phyloP scores from a whole-genome alignment of 768 basidiomycete species.

The Lentinula sp. region DNA sequence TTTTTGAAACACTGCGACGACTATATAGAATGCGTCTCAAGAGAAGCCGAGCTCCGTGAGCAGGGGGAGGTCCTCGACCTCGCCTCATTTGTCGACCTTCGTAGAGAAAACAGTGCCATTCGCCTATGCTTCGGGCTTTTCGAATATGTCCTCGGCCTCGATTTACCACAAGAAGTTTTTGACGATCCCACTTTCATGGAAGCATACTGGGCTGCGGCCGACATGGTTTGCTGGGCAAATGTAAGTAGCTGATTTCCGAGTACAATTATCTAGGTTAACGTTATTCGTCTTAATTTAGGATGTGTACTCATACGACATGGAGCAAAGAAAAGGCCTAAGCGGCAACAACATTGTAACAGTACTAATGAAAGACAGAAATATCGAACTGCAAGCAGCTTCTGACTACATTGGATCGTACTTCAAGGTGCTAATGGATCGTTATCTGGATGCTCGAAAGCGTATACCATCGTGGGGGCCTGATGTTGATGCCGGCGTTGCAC shows the following conservation, averaged over 20 bases:
- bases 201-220: conserved; percentile 53
- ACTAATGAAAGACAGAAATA: conserved; percentile 48
- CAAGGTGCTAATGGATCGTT: conserved; percentile 43
- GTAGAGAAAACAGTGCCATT: conserved; percentile 66
- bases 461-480: conserved; percentile 44
- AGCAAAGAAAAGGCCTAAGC: conserved; percentile 56
- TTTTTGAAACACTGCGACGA: conserved; percentile 47
- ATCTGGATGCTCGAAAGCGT: conserved; percentile 35
- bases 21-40: conserved; percentile 54
- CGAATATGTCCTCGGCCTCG: conserved; percentile 54
- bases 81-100: conserved; percentile 47
- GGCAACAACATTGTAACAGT: conserved; percentile 69
- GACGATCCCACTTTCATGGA: conserved; percentile 47
- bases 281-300: conserved; percentile 34
- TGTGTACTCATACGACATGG: conserved; percentile 69
- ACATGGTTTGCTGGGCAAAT: conserved; percentile 68
- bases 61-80: conserved; percentile 46
- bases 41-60: conserved; percentile 59
- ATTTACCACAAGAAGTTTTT: conserved; percentile 58
- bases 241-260: conserved; percentile 28
- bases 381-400: conserved; percentile 53
- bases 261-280: background rate
- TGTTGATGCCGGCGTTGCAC: conserved; percentile 44
- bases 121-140: conserved; percentile 58
- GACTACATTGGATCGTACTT: conserved; percentile 52